Conservation (phyloP, 495 filamentous ascomycete species). For the Tricharina praecox region DNA sequence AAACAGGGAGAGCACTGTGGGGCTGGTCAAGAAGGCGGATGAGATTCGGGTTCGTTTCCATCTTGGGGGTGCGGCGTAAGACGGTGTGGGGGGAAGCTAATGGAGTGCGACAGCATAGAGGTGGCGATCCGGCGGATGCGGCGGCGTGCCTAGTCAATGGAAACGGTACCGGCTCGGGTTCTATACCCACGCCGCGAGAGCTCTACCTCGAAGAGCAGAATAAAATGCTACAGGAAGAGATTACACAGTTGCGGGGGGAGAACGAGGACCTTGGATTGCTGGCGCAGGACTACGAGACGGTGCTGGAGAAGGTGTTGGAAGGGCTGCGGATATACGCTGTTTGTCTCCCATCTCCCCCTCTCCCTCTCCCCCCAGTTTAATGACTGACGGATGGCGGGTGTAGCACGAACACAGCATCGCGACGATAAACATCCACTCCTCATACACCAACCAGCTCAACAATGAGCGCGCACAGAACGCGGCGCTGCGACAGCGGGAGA, state of each 20-base stretch:
- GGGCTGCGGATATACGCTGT: slow-evolving; percentile 25
- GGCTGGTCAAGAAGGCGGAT: slow-evolving; percentile 37
- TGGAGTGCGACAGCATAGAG: slow-evolving; percentile 1
- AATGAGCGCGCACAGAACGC: slow-evolving; percentile 21
- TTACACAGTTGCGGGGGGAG: slow-evolving; percentile 21
- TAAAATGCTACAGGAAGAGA: slow-evolving; percentile 20
- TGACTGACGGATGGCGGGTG: slow-evolving; percentile 9
- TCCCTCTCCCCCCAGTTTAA: neutral
- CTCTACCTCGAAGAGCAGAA: slow-evolving; percentile 13
- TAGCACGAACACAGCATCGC: slow-evolving; percentile 26
- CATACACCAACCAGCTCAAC: slow-evolving; percentile 25
- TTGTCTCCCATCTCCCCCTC: slow-evolving; percentile 4
- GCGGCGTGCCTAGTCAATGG: slow-evolving; percentile 3
- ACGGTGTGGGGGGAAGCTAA: neutral
- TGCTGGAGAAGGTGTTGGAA: slow-evolving; percentile 26
- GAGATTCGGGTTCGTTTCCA: slow-evolving; percentile 22
- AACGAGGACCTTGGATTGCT: slow-evolving; percentile 24
- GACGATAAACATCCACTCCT: slow-evolving; percentile 26
- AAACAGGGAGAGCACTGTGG: slow-evolving; percentile 46
- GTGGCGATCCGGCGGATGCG: slow-evolving; percentile 8
- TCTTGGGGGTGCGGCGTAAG: no score
- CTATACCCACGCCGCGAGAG: slow-evolving; percentile 3
- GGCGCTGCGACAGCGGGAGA: slow-evolving; percentile 21
- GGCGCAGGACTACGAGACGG: slow-evolving; percentile 23
- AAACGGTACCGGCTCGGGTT: no score